phyloP scores from a whole-genome alignment of 176 grass and related monocot species.

The Elaeis guineensis region DNA sequence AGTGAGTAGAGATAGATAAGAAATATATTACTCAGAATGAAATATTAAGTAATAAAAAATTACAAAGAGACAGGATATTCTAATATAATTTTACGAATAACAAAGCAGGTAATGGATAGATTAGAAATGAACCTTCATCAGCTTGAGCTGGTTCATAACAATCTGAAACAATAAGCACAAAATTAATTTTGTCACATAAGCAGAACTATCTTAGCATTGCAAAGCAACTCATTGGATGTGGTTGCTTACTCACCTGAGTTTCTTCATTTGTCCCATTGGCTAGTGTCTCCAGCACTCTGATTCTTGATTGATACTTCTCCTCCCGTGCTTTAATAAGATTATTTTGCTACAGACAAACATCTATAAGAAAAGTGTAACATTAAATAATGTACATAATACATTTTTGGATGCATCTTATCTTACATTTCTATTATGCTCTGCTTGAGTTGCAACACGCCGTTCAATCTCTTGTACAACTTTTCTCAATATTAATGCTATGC shows the following conservation, averaged over 20 bases:
- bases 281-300: conserved; percentile 18
- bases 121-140: conserved; percentile 56
- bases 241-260: background rate
- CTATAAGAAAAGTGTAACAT: background rate
- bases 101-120: background rate
- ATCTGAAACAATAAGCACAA: conserved; percentile 47
- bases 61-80: conserved; percentile 10
- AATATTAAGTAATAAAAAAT: conserved; percentile 11
- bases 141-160: conserved; percentile 54
- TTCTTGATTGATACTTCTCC: conserved; percentile 20
- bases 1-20: too few species aligned
- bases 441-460: conserved; percentile 83
- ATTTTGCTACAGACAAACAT: conserved; percentile 6
- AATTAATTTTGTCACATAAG: background rate
- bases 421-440: conserved; percentile 92
- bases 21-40: background rate
- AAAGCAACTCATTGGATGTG: background rate
- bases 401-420: conserved; percentile 1
- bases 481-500: conserved; percentile 73
- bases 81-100: background rate
- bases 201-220: background rate
- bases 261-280: conserved; percentile 15
- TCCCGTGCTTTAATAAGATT: conserved; percentile 15
- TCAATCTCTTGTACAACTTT: conserved; percentile 96
- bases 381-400: too few species aligned